Base-by-base conservation (phyloP, 768 basidiomycete species). In the Sporobolomyces pararoseus region DNA sequence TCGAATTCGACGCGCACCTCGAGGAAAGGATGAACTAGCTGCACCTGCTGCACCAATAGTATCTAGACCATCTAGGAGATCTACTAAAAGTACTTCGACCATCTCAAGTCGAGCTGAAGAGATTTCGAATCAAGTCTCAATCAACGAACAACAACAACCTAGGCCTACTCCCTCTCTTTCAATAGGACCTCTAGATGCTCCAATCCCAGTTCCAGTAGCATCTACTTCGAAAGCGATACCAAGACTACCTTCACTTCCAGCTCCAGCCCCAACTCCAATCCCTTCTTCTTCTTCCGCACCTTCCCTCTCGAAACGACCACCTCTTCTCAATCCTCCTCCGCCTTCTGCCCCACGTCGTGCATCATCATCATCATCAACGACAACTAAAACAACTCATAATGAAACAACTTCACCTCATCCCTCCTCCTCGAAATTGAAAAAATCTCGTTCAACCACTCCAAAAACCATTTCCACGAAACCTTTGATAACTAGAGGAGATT, bases 251-350 rank as follows among this genome's bases (percentile, higher is more conserved):
- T 9, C 39, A 9, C 39, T 9, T 42, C 39, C 10, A 42, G 39
- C 50, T 51, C 25, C 25, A 27, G 50, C 23, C 17, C 25, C 50
- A 51, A 17, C 50, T 10, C 50, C 50, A n/a, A 54, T 44, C 3
- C 50, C 51, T 17, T 44, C 50, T 25, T 49, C 47, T n/a, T 63
- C 62, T 25, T 52, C 62, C 32, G 62, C 50, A 1, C 62, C 50
- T 17, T 39, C 49, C 34, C 49, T 63, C 39, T 27, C 51, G 19
- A 53, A 53, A 32, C 32, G 19, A n/a, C n/a, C n/a, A n/a, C n/a
- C n/a, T n/a, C n/a, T n/a, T n/a, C 2, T 7, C 16, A 50, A 35
- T 47, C 13, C n/a, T 25, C 21, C 27, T 12, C 63, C 51, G 23
- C 46, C 50, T 27, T 10, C 50, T 27, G 25, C 50, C 39, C 63